Conservation (phyloP, 2,329 filamentous ascomycete genomes). For the Colletotrichum melonis region DNA sequence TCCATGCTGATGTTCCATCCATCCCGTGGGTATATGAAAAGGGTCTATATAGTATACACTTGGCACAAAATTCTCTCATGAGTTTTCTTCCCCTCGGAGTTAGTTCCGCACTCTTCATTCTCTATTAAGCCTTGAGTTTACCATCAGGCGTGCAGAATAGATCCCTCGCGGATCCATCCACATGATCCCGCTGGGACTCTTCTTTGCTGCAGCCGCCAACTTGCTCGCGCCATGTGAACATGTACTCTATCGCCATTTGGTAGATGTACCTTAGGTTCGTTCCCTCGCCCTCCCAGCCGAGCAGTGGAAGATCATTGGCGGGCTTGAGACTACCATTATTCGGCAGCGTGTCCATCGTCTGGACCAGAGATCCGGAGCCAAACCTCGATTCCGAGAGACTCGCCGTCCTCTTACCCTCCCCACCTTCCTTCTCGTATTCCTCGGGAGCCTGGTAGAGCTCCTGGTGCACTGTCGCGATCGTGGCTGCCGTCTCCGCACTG, state of each 20-base stretch:
- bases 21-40: constrained; percentile 35
- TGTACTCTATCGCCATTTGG: constrained; percentile 62
- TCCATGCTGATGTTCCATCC: constrained; percentile 2
- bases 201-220: constrained; percentile 74
- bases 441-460: constrained; percentile 81
- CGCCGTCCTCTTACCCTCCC: constrained; percentile 37
- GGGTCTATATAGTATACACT: constrained; percentile 20
- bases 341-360: constrained; percentile 62
- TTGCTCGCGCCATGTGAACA: constrained; percentile 67
- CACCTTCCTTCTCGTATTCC: constrained; percentile 60
- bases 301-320: constrained; percentile 63
- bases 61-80: background rate
- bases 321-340: constrained; percentile 55
- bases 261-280: constrained; percentile 54
- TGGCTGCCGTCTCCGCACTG: constrained; percentile 61
- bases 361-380: constrained; percentile 48
- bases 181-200: constrained; percentile 41
- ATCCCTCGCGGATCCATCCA: constrained; percentile 61
- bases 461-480: constrained; percentile 79
- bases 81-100: too few relatives aligned
- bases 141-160: constrained; percentile 68
- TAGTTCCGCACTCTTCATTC: constrained; percentile 34
- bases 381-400: constrained; percentile 40
- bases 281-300: constrained; percentile 73
- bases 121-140: constrained; percentile 43